phyloP scores from a whole-genome alignment of 2,329 filamentous ascomycete genomes.

The Colletotrichum filicis region DNA sequence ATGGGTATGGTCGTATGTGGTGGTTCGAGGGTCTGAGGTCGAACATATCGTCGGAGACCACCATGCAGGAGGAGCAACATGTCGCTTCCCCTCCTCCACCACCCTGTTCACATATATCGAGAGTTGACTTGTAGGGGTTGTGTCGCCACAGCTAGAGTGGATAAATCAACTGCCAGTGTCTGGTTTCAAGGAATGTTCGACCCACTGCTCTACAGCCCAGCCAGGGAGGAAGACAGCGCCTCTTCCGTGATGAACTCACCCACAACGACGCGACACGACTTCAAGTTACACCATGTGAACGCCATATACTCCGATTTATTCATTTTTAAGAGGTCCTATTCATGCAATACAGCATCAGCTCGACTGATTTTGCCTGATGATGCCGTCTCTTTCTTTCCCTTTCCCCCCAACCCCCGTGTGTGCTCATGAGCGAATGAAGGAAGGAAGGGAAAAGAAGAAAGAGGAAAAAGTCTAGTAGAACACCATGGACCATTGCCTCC shows the following conservation, averaged over 20 bases:
- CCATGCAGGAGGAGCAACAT: too few relatives aligned
- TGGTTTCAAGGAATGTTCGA: background rate
- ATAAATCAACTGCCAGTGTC: too few relatives aligned
- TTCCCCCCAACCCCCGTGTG: slow-evolving; percentile 13
- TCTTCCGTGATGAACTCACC: background rate
- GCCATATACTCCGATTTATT: slow-evolving; percentile 30
- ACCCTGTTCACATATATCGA: background rate
- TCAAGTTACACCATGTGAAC: slow-evolving; percentile 2
- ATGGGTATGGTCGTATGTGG: too few relatives aligned
- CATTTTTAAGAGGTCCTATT: slow-evolving; percentile 9
- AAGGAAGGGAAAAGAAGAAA: background rate
- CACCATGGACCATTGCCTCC: slow-evolving; percentile 22
- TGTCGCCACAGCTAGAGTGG: too few relatives aligned
- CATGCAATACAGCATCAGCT: slow-evolving; percentile 25
- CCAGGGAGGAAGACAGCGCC: background rate
- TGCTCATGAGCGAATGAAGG: slow-evolving; percentile 1
- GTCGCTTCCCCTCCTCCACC: too few relatives aligned
- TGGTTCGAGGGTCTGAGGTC: accelerated
- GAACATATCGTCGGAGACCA: too few relatives aligned
- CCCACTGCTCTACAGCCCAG: background rate
- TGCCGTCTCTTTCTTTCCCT: slow-evolving; percentile 10
- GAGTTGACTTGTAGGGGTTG: background rate
- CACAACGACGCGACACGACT: background rate
- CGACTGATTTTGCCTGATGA: background rate
- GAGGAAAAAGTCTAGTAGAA: slow-evolving; percentile 26